Conservation (phyloP, 345 rosid species). For the Gossypium sturtianum region DNA sequence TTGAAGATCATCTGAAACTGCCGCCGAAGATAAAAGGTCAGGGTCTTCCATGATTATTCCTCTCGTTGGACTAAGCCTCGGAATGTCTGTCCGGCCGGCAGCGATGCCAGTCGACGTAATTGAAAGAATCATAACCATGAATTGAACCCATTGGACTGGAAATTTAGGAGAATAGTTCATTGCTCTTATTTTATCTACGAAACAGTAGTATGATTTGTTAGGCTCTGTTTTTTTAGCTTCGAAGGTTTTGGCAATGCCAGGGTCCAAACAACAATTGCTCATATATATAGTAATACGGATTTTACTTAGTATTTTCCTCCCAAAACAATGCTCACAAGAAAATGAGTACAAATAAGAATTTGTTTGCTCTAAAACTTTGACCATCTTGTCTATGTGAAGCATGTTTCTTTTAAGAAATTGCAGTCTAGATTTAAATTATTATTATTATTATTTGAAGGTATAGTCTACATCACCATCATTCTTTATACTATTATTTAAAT, state of each 20-base stretch:
- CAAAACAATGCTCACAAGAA: background rate
- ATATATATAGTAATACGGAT: background rate
- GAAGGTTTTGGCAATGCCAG: background rate
- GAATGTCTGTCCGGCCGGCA: conserved; percentile 5
- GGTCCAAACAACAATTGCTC: background rate
- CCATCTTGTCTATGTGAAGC: no score
- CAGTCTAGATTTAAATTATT: no score
- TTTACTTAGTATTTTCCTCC: background rate
- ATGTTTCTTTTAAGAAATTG: no score
- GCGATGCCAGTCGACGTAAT: background rate
- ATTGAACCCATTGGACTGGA: background rate
- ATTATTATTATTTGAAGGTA: no score
- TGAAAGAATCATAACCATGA: background rate
- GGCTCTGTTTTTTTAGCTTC: background rate
- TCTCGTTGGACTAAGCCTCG: conserved; percentile 30
- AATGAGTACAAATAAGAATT: background rate
- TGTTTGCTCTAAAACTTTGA: background rate
- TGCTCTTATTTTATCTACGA: background rate
- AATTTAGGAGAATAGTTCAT: background rate
- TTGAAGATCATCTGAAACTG: conserved; percentile 15
- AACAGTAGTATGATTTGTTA: background rate
- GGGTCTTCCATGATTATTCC: conserved; percentile 6
- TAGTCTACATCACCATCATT: no score
- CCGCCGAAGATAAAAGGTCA: background rate
- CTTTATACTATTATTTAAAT: no score